Evolutionary conservation across 2,329 filamentous ascomycete species (phyloP).

Genomic region (Cladosporium cucumerinum): DNA sequence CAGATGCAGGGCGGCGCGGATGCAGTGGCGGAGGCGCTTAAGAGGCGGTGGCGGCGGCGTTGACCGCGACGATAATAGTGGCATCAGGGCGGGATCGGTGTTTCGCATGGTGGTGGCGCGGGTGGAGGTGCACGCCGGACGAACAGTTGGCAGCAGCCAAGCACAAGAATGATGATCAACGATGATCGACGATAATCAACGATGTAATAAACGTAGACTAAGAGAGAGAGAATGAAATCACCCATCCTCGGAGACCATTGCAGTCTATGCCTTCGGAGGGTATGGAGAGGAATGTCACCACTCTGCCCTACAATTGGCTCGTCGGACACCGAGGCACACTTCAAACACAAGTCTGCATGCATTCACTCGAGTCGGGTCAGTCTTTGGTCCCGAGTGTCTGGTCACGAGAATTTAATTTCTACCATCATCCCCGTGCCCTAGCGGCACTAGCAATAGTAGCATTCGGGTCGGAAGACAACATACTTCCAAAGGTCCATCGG

Average conservation of each 20-base stretch:
- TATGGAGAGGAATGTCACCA: background rate
- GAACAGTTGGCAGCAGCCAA: background rate
- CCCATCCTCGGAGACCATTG: background rate
- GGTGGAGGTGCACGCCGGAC: background rate
- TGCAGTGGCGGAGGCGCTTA: constrained; percentile 31
- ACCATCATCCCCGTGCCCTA: background rate
- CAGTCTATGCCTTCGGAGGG: background rate
- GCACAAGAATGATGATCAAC: background rate
- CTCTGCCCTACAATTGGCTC: background rate
- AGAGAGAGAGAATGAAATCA: background rate
- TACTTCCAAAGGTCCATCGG: background rate
- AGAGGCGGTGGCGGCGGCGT: background rate
- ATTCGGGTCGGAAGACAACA: background rate
- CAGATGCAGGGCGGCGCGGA: constrained; percentile 31
- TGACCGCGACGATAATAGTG: background rate
- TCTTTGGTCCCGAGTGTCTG: background rate
- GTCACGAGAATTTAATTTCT: background rate
- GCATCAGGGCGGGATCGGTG: background rate
- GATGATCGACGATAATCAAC: background rate
- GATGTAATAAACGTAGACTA: background rate
- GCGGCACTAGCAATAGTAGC: background rate
- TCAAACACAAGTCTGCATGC: background rate
- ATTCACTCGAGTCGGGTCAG: background rate
- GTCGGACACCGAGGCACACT: background rate
- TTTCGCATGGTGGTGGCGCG: constrained; percentile 2